Percentiles rank a stretch among this genome's conserved stretches.
phyloP scores from a whole-genome alignment of 768 basidiomycete genomes.

The Suillus alpinus region DNA sequence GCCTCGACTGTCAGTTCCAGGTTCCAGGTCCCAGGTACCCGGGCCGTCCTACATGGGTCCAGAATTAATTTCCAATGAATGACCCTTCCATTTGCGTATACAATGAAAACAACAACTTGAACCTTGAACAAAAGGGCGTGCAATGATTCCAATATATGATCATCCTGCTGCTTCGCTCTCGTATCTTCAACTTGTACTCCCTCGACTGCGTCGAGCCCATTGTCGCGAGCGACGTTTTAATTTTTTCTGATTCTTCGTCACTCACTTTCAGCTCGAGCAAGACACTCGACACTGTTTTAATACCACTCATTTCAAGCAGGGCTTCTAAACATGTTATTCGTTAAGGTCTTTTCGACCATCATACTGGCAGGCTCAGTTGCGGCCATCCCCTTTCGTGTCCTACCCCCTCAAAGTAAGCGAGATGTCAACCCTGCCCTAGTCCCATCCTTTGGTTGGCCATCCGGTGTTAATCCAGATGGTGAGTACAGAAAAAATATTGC shows the following conservation, averaged over 20 bases:
- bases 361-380: slow-evolving; percentile 7
- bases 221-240: slow-evolving; percentile 5
- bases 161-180: not conserved
- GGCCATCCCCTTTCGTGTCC: slow-evolving; percentile 17
- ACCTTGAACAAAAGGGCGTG: not conserved
- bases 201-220: slow-evolving; percentile 6
- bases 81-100: not conserved
- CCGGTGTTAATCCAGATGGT: slow-evolving; percentile 63
- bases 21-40: not conserved
- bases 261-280: slow-evolving; percentile 2
- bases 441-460: slow-evolving; percentile 54
- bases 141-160: not conserved
- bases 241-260: not conserved
- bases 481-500: slow-evolving; percentile 21
- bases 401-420: slow-evolving; percentile 25
- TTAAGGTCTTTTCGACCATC: slow-evolving; percentile 8
- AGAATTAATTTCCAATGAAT: not conserved
- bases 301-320: not conserved
- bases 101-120: not conserved
- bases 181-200: not conserved
- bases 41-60: too few relatives aligned
- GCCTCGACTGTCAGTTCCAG: not conserved
- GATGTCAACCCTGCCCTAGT: slow-evolving; percentile 54
- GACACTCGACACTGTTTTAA: not conserved
- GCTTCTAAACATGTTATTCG: slow-evolving; percentile 15